Evolutionary conservation across 2,329 filamentous ascomycete genomes (phyloP).

Genomic region (Phialemoniopsis sp.): DNA sequence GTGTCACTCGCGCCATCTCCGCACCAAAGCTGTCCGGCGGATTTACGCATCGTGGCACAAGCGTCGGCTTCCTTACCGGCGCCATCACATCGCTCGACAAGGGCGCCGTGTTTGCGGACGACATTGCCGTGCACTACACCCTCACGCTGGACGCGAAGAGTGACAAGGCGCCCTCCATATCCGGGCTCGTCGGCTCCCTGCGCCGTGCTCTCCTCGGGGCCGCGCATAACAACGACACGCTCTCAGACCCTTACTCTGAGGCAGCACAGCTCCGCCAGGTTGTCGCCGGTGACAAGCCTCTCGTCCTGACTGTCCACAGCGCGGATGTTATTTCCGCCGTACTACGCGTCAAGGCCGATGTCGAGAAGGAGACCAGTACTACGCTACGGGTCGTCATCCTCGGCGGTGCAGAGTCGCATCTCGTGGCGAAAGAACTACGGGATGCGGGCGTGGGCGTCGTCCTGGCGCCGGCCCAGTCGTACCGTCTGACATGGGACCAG

Average conservation of each 20-base stretch:
- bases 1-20: slow-evolving; percentile 55
- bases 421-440: slow-evolving; percentile 55
- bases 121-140: slow-evolving; percentile 56
- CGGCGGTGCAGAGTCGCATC: slow-evolving; percentile 59
- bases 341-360: slow-evolving; percentile 52
- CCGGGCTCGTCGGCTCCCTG: slow-evolving; percentile 47
- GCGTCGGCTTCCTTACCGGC: slow-evolving; percentile 53
- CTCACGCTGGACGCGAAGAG: slow-evolving; percentile 42
- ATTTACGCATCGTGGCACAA: slow-evolving; percentile 49
- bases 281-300: slow-evolving; percentile 45
- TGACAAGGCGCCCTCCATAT: slow-evolving; percentile 42
- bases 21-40: slow-evolving; percentile 41
- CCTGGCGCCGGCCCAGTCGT: slow-evolving; percentile 54
- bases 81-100: slow-evolving; percentile 39
- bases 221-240: slow-evolving; percentile 27
- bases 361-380: slow-evolving; percentile 35
- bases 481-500: slow-evolving; percentile 54
- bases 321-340: slow-evolving; percentile 59
- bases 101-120: slow-evolving; percentile 47
- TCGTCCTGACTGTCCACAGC: slow-evolving; percentile 57
- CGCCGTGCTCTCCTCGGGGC: slow-evolving; percentile 51
- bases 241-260: slow-evolving; percentile 39
- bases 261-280: slow-evolving; percentile 48
- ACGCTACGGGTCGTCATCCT: slow-evolving; percentile 51
- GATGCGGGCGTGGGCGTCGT: slow-evolving; percentile 54